Base-by-base conservation (phyloP, 2,329 filamentous ascomycete species). In the Lasiodiplodia sp. region DNA sequence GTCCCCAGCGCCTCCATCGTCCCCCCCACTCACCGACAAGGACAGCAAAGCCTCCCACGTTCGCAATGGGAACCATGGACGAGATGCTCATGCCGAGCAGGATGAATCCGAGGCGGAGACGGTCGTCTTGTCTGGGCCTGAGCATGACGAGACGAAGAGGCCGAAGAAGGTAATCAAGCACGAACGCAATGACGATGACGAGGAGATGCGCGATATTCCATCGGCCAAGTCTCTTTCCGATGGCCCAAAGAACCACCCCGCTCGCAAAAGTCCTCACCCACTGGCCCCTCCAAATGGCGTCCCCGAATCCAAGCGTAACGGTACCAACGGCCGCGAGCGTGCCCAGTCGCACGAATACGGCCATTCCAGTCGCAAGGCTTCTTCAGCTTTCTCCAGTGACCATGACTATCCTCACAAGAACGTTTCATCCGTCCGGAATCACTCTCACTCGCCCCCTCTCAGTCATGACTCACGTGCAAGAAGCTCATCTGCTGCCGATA, bases 101-200 rank as follows among this genome's bases (percentile, higher is more conserved):
- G 80, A 79, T 71, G 81, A 83, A 71, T 84, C 83, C 18, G 83
- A 85, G 75, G 83, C 83, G 64, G 83, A 85, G 75, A 85, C 83
- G 38, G 79, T 84, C 69, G 82, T 85, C 47, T 78, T 83, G 60
- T 80, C 77, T n/a, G 66, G 66, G 12, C 37, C 67, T 40, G 58
- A 68, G 62, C 62, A 68, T 34, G 66, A 68, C 16, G 66, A 68
- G 56, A 44, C 57, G 56, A 56, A 58, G 49, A 68, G 57, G 66
- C 66, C 66, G 37, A 71, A 72, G 72, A 79, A 79, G 74, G 69
- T 75, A 71, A 79, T 81, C 75, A 81, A 81, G 74, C 77, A 74
- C 31, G 80, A 81, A 73, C 75, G 76, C 72, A 73, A 72, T 70
- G 77, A 79, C 67, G 75, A 77, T 69, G 72, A 74, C 56, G 71